Conservation (phyloP, 495 filamentous ascomycete species). For the Lineolata rhizophorae region DNA sequence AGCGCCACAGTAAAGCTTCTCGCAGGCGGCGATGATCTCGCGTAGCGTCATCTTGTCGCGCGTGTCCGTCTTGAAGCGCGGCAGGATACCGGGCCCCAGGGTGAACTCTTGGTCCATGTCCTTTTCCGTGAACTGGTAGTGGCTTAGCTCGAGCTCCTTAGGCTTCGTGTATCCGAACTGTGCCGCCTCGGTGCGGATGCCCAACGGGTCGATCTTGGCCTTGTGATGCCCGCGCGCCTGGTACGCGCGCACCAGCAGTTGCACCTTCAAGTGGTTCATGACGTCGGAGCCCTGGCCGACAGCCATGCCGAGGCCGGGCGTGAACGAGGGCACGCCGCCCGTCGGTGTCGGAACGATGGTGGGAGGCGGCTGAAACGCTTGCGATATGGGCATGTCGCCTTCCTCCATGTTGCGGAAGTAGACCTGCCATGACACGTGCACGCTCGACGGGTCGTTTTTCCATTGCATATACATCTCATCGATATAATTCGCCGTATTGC, state of each 20-base stretch:
- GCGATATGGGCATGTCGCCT: conserved; percentile 88
- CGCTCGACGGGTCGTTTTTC: conserved; percentile 81
- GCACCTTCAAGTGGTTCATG: conserved; percentile 93
- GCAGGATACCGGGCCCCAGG: conserved; percentile 86
- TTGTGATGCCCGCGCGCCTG: conserved; percentile 97
- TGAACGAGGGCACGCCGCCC: conserved; percentile 53
- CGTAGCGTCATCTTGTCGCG: conserved; percentile 90
- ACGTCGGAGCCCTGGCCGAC: conserved; percentile 59
- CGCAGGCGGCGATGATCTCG: conserved; percentile 83
- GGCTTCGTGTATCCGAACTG: conserved; percentile 75
- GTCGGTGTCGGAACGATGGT: conserved; percentile 64
- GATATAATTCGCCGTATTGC: conserved; percentile 93
- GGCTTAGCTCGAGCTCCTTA: conserved; percentile 76
- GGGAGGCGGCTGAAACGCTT: conserved; percentile 89
- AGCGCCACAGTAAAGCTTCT: conserved; percentile 87
- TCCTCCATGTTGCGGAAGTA: conserved; percentile 99
- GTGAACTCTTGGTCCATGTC: conserved; percentile 84
- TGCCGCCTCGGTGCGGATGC: conserved; percentile 69
- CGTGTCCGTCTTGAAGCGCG: conserved; percentile 67
- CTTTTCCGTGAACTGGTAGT: conserved; percentile 87
- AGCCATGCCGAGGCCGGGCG: conserved; percentile 44
- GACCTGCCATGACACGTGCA: conserved; percentile 96
- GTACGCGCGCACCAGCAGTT: conserved; percentile 88
- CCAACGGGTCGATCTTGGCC: conserved; percentile 87
- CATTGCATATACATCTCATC: conserved; percentile 98